Conservation (phyloP, 257 asterid genomes). For the Coffea eugenioides region DNA sequence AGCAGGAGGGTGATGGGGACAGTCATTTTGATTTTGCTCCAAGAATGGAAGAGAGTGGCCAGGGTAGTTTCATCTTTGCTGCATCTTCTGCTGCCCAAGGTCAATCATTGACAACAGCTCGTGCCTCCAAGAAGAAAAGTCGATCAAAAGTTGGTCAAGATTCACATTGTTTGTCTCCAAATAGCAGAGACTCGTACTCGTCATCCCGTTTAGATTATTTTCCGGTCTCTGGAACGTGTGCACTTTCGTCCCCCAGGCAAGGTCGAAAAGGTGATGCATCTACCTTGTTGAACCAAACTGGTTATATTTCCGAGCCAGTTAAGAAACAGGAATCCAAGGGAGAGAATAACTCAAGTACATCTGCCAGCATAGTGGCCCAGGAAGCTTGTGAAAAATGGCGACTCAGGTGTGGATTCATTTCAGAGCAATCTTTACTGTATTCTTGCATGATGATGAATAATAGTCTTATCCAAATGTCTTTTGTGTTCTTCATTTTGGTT, state of each 20-base stretch:
- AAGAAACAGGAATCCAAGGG: slow-evolving; percentile 41
- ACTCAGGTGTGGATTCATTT: slow-evolving; percentile 53
- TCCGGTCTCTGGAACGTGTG: slow-evolving; percentile 49
- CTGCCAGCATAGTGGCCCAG: slow-evolving; percentile 65
- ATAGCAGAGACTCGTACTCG: slow-evolving; percentile 40
- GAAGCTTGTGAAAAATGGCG: slow-evolving; percentile 98
- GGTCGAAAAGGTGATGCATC: slow-evolving; percentile 44
- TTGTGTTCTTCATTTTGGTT: slow-evolving; percentile 1
- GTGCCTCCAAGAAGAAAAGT: slow-evolving; percentile 59
- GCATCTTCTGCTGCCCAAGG: slow-evolving; percentile 60
- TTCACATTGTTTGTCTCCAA: slow-evolving; percentile 37
- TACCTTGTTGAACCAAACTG: slow-evolving; percentile 31
- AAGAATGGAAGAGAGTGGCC: slow-evolving; percentile 41
- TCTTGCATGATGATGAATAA: neutral
- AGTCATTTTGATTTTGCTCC: slow-evolving; percentile 40
- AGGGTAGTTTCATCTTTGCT: slow-evolving; percentile 57
- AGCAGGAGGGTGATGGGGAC: slow-evolving; percentile 58
- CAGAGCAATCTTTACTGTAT: neutral
- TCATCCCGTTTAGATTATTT: slow-evolving; percentile 42
- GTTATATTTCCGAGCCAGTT: slow-evolving; percentile 38
- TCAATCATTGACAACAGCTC: slow-evolving; percentile 47
- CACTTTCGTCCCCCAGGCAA: slow-evolving; percentile 41
- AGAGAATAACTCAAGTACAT: slow-evolving; percentile 32
- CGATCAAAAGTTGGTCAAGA: slow-evolving; percentile 43
- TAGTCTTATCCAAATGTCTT: neutral